These are phyloP conservation scores for Solanum etuberosum DNA, from an alignment of 257 asterid species.

Conservation along the genomic window DNA sequence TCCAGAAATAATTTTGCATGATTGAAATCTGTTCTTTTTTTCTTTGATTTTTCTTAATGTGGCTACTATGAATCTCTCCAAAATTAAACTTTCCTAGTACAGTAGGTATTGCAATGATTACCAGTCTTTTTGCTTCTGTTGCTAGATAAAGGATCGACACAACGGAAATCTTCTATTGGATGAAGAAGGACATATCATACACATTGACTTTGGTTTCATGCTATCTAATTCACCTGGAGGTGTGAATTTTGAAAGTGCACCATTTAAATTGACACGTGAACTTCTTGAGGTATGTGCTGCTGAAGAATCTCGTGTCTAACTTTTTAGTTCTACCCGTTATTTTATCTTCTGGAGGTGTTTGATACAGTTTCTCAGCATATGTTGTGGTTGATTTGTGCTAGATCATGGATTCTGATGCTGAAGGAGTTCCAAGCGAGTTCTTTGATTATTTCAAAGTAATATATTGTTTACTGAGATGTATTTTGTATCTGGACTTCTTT, in stretches of 20 bases:
- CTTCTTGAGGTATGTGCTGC: conserved; percentile 73
- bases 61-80: not conserved
- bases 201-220: conserved; percentile 99
- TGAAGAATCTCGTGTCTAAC: not conserved
- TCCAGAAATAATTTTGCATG: not conserved
- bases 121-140: not conserved
- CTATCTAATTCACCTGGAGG: conserved; percentile 99
- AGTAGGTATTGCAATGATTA: not conserved
- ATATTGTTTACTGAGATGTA: not conserved
- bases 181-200: conserved; percentile 99
- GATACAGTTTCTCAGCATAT: not conserved
- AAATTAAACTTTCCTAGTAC: not conserved
- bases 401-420: conserved; percentile 99
- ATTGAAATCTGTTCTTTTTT: not conserved
- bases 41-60: not conserved
- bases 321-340: not conserved
- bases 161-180: conserved; percentile 96
- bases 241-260: conserved; percentile 99
- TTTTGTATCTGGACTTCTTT: not conserved
- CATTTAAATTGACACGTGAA: conserved; percentile 94
- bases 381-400: conserved; percentile 21
- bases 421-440: conserved; percentile 97
- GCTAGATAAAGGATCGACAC: conserved; percentile 92
- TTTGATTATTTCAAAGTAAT: conserved; percentile 89
- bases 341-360: not conserved